phyloP scores from a whole-genome alignment of 139 green algal genomes.

The Pleodorina starrii region DNA sequence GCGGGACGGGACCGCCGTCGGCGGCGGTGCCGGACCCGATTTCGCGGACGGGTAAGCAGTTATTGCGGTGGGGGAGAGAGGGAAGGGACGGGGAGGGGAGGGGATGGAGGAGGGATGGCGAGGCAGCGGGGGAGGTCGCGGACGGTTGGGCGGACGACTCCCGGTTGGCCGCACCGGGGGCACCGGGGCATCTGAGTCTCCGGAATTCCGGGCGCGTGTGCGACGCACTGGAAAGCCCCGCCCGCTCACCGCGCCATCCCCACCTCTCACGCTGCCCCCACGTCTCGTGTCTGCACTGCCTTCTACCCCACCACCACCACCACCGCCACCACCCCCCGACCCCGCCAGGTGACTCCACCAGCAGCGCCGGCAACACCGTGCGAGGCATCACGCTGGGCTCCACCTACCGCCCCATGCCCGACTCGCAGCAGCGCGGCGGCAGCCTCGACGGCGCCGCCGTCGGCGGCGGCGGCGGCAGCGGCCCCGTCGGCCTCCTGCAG shows the following conservation, averaged over 20 bases:
- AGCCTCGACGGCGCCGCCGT: slow-evolving; percentile 1
- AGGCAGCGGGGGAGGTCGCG: no score
- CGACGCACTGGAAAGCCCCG: no score
- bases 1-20: not conserved
- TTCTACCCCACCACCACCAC: no score
- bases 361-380: not conserved
- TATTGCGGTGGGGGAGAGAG: not conserved
- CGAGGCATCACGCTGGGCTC: not conserved
- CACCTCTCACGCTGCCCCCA: no score
- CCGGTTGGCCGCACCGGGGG: no score
- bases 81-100: not conserved
- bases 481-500: not conserved
- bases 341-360: slow-evolving; percentile 17
- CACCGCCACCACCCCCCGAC: no score
- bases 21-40: not conserved
- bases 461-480: not conserved
- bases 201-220: no score
- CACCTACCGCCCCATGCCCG: not conserved
- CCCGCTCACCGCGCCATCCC: no score
- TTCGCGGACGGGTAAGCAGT: not conserved
- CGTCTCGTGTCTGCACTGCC: no score
- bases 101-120: no score
- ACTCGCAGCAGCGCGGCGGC: not conserved
- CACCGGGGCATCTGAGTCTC: no score
- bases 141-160: no score